A percentile compares a stretch with the other conserved stretches of the same genome.
Conservation (phyloP, 495 filamentous ascomycete genomes). For the Aspergillus homomorphus region DNA sequence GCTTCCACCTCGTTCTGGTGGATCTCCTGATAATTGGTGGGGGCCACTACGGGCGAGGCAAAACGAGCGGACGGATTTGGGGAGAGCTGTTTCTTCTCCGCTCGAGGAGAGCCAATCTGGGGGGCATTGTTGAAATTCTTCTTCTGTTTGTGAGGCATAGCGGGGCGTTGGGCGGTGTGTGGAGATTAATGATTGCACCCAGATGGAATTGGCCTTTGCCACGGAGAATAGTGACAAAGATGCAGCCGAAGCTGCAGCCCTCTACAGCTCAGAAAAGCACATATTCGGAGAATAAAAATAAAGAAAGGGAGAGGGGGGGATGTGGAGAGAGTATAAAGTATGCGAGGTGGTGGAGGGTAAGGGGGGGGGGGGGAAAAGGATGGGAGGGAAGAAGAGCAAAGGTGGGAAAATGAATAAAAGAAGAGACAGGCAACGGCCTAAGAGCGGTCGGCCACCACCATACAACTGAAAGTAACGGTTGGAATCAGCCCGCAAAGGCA, state of each 20-base stretch:
- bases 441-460: slow-evolving; percentile 15
- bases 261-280: slow-evolving; percentile 30
- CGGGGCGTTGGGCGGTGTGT: slow-evolving; percentile 37
- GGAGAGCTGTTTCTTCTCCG: slow-evolving; percentile 32
- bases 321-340: neutral
- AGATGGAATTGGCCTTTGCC: slow-evolving; percentile 29
- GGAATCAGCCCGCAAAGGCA: too few relatives aligned
- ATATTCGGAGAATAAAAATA: slow-evolving; percentile 19
- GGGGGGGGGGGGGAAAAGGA: neutral
- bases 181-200: slow-evolving; percentile 16
- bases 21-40: slow-evolving; percentile 73
- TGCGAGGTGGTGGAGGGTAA: neutral
- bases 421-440: neutral
- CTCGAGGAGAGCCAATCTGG: slow-evolving; percentile 31
- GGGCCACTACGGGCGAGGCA: slow-evolving; percentile 27
- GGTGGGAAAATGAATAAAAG: neutral
- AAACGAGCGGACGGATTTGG: slow-evolving; percentile 29
- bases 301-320: slow-evolving; percentile 1
- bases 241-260: slow-evolving; percentile 43
- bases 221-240: slow-evolving; percentile 34
- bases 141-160: slow-evolving; percentile 52
- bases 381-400: slow-evolving; percentile 15
- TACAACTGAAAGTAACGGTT: too few relatives aligned
- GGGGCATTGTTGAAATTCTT: slow-evolving; percentile 36
- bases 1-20: slow-evolving; percentile 88